Base-by-base conservation (phyloP, 2,329 filamentous ascomycete genomes). In the Fusarium redolens region DNA sequence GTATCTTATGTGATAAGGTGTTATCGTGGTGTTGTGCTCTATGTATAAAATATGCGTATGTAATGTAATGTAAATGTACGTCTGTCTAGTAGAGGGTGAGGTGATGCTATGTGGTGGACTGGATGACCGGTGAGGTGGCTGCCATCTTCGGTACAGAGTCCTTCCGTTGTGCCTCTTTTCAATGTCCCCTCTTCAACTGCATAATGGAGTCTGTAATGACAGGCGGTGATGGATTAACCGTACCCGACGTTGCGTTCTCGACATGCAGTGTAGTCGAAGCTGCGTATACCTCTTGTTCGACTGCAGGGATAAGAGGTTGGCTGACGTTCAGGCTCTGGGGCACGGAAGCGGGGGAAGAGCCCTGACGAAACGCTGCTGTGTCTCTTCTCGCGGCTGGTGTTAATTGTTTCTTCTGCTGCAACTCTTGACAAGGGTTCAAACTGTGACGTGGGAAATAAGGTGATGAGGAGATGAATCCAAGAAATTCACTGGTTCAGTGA, bases 291-390 rank as follows among this genome's bases (percentile, higher is more conserved):
- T 71, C 37, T 41, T 37, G 28, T 59, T 50, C 51, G 47, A 28
- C 40, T 50, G 47, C 71, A 73, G 66, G 65, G 72, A 66, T 69
- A 37, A 55, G 22, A 54, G 65, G 43, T 57, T 74, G 68, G 65
- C 55, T 73, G 69, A 70, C 50, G 51, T 72, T 61, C 50, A 48
- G 41, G 61, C 45, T 65, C 65, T 40, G 62, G 66, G 67, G 47
- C 43, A 44, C 20, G 22, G 47, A 68, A 47, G 61, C 61, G 71
- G 68, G 65, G 61, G 51, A 61, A 56, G 43, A 45, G 54, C 54
- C 40, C 18, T 57, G 62, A 68, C 52, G 56, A 70, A 65, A 61
- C 51, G 31, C 40, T 50, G 37, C 25, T 50, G 54, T 37, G 40
- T 69, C 59, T 71, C 59, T 64, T 65, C 51, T 52, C 43, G 61